phyloP scores from a whole-genome alignment of 108 stramenopile species.

The Fistulifera solaris region DNA sequence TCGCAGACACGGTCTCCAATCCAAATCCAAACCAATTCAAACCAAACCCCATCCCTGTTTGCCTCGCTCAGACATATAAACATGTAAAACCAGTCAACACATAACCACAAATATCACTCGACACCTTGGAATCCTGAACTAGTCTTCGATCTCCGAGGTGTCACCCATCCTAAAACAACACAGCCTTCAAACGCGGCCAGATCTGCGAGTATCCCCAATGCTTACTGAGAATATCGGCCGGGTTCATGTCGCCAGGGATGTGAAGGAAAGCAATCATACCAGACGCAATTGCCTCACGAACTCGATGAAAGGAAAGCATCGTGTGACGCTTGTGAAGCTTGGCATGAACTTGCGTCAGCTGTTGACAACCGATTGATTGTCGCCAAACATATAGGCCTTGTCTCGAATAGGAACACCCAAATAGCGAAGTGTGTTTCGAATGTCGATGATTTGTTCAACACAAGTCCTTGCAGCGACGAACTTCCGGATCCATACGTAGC shows the following conservation, averaged over 20 bases:
- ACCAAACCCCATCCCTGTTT: no score
- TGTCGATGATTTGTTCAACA: conserved; percentile 13
- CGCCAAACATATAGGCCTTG: conserved; percentile 24
- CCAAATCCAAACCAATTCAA: no score
- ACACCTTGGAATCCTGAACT: neutral
- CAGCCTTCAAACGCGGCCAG: neutral
- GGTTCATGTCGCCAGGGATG: conserved; percentile 9
- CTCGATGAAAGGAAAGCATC: conserved; percentile 10
- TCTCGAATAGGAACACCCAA: conserved; percentile 22
- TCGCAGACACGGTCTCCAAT: no score
- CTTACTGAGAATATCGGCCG: conserved; percentile 14
- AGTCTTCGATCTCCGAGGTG: neutral
- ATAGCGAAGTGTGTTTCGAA: conserved; percentile 21
- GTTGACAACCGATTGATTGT: conserved; percentile 26
- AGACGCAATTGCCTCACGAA: conserved; percentile 18
- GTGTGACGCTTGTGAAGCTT: conserved; percentile 16
- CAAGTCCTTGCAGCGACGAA: conserved; percentile 25
- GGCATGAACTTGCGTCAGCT: conserved; percentile 10
- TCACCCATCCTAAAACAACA: conserved; percentile 8
- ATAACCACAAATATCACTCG: neutral
- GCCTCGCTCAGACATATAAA: no score
- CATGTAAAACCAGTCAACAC: no score
- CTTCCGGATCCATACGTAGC: conserved; percentile 28
- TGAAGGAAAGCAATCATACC: conserved; percentile 1
- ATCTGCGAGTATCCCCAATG: conserved; percentile 5